phyloP scores from a whole-genome alignment of 2,329 filamentous ascomycete species.

The Diplodia scrobiculata region DNA sequence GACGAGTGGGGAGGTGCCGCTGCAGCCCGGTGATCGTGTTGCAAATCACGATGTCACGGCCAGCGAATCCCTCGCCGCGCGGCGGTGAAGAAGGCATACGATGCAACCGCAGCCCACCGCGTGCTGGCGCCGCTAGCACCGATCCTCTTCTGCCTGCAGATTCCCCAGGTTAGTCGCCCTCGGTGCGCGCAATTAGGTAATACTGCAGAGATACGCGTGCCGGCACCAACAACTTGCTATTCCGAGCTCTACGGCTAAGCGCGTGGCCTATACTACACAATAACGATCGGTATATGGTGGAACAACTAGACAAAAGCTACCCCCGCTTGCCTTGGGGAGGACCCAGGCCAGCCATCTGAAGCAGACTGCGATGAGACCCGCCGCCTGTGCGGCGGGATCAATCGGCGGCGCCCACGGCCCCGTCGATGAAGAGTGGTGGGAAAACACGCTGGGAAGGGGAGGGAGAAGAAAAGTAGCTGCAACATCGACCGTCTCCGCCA shows the following conservation, averaged over 20 bases:
- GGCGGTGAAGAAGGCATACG: constrained; percentile 26
- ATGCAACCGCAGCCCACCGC: constrained; percentile 21
- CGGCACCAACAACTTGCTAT: constrained; percentile 18
- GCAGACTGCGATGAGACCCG: constrained; percentile 10
- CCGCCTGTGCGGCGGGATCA: not conserved
- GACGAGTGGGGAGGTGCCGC: constrained; percentile 27
- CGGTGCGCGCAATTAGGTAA: constrained; percentile 16
- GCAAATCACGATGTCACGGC: constrained; percentile 28
- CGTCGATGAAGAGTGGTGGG: not conserved
- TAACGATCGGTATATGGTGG: constrained; percentile 27
- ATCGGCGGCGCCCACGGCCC: not conserved
- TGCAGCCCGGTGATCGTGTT: constrained; percentile 27
- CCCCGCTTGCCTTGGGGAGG: not conserved
- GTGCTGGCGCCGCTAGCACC: constrained; percentile 14
- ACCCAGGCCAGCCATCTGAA: not conserved
- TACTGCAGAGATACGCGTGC: not conserved
- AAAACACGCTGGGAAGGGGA: constrained; percentile 4
- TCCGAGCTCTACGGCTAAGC: constrained; percentile 16
- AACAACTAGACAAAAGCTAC: not conserved
- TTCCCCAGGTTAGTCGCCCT: constrained; percentile 9
- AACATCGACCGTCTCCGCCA: constrained; percentile 11
- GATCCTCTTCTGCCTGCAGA: constrained; percentile 5
- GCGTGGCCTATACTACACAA: constrained; percentile 29
- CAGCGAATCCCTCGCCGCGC: constrained; percentile 20
- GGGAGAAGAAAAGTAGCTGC: constrained; percentile 1